Conservation (phyloP, 2,329 filamentous ascomycete genomes). For the Zymoseptoria pseudotritici region DNA sequence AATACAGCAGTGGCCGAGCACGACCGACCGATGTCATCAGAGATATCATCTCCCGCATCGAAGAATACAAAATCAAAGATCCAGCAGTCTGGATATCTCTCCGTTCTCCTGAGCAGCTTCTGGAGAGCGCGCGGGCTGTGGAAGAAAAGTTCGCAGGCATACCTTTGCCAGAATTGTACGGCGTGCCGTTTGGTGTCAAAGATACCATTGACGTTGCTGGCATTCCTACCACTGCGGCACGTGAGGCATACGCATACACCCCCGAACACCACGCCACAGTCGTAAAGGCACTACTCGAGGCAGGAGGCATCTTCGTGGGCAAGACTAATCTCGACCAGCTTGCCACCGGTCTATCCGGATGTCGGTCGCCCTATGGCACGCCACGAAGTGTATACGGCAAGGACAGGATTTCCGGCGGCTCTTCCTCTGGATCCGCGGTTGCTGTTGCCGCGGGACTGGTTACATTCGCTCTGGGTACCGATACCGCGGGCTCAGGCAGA, state of each 20-base stretch:
- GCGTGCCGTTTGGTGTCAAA: constrained; percentile 51
- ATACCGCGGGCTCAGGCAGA: constrained; percentile 49
- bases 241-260: constrained; percentile 43
- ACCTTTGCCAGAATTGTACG: constrained; percentile 46
- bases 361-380: constrained; percentile 51
- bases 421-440: constrained; percentile 50
- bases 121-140: constrained; percentile 37
- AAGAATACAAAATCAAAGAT: constrained; percentile 42
- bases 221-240: constrained; percentile 46
- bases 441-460: constrained; percentile 48
- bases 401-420: constrained; percentile 49
- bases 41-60: constrained; percentile 41
- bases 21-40: constrained; percentile 39
- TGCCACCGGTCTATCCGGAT: constrained; percentile 54
- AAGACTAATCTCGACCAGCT: constrained; percentile 58
- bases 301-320: constrained; percentile 52
- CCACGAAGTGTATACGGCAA: constrained; percentile 46
- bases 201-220: constrained; percentile 49
- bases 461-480: constrained; percentile 50
- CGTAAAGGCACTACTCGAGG: constrained; percentile 42
- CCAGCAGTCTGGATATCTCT: constrained; percentile 47
- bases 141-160: constrained; percentile 34
- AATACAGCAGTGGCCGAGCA: constrained; percentile 39
- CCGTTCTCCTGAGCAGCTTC: constrained; percentile 32
- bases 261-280: constrained; percentile 44